Conservation (phyloP, 1,139 yeast genomes). For the Yamadazyma blattariae region DNA sequence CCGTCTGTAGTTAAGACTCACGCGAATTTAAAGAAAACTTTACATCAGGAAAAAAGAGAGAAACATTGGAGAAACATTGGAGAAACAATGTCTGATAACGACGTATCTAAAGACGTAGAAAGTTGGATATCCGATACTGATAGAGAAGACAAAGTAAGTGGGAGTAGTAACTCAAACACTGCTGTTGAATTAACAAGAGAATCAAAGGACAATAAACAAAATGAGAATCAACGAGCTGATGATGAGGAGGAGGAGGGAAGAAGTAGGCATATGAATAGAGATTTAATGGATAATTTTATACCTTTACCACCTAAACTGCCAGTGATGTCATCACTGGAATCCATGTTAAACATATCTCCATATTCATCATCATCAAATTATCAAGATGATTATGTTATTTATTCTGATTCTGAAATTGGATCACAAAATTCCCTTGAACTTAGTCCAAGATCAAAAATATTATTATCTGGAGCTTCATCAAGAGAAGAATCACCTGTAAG, state of each 20-base stretch:
- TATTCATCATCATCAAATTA: conserved; percentile 16
- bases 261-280: conserved; percentile 1
- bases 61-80: background rate
- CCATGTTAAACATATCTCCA: conserved; percentile 23
- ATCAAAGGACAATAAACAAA: too few relatives aligned
- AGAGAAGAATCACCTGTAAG: conserved; percentile 5
- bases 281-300: conserved; percentile 11
- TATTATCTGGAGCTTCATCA: conserved; percentile 1
- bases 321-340: conserved; percentile 16
- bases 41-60: background rate
- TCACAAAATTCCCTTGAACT: conserved; percentile 33
- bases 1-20: background rate
- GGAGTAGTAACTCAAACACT: too few relatives aligned
- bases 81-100: background rate
- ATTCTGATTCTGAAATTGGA: conserved; percentile 40
- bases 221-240: too few relatives aligned
- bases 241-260: background rate
- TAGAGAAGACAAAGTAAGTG: too few relatives aligned
- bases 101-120: conserved; percentile 4
- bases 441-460: conserved; percentile 7
- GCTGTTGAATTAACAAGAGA: too few relatives aligned
- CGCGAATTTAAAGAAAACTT: conserved; percentile 2
- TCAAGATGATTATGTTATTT: conserved; percentile 33
- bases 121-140: conserved; percentile 5
- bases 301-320: conserved; percentile 25